Base-by-base conservation (phyloP, 2,329 filamentous ascomycete species). In the Fusarium foetens region DNA sequence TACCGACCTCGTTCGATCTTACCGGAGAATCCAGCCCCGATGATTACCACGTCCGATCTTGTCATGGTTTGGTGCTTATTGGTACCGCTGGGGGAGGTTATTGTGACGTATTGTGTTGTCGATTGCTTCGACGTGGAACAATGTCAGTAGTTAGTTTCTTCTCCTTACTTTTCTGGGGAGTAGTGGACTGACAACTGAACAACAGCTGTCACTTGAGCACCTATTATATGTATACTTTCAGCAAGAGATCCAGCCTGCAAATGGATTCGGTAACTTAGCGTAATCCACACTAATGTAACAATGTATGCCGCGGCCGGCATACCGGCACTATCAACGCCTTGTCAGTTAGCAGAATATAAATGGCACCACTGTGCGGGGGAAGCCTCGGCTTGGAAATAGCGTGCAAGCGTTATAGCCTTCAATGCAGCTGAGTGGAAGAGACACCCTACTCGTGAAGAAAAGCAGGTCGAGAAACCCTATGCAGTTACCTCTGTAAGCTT, bases 1-100 rank as follows among this genome's bases (percentile, higher is more conserved):
- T 0, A 3, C 2, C 4, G 0, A 7, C 6, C 3, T n/a, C 4
- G 9, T 17, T 12, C 2, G 1, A n/a, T 12, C 19, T 1, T 29
- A 48, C 45, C 45, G 0, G 45, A 48, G 45, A 48, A 48, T 12
- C 45, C 45, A 3, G 45, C 45, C 4, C 45, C 45, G 4, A 48
- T 48, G 21, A 48, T 29, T 8, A 48, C 27, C 9, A 48, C 45
- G 0, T 48, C 19, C 1, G 14, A 3, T n/a, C 4, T 16, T 12
- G 6, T 29, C 45, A 48, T 48, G 6, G 3, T 3, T 6, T n/a
- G 3, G 6, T n/a, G 9, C 17, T 12, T 48, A 11, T n/a, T 2
- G 13, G 2, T 16, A 11, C 25, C 9, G 25, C 25, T n/a, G 3
- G 13, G 13, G 4, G 3, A n/a, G 0, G 7, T 16, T 16, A 1